phyloP scores from a whole-genome alignment of 163 green algal species.

The Chloromonas sp. region DNA sequence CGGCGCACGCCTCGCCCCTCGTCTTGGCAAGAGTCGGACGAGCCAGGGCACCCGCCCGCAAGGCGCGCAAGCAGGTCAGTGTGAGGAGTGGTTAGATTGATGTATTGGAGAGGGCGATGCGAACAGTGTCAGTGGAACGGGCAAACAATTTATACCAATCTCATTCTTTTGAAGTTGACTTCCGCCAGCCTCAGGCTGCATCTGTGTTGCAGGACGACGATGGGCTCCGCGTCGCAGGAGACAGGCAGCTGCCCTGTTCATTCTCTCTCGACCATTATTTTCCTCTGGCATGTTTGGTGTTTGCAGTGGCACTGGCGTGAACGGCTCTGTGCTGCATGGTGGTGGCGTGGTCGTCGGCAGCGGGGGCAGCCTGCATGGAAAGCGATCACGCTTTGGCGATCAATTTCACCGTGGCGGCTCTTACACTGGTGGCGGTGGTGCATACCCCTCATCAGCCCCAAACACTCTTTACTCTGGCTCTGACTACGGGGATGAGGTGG shows the following conservation, averaged over 20 bases:
- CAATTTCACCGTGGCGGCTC: neutral
- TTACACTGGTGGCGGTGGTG: neutral
- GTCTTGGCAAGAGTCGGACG: neutral
- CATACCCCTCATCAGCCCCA: too few species aligned
- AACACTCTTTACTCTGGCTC: neutral
- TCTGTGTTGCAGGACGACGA: neutral
- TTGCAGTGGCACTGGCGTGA: neutral
- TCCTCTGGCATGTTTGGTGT: too few species aligned
- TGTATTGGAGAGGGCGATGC: neutral
- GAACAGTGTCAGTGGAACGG: neutral
- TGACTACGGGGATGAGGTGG: neutral
- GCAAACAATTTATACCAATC: too few species aligned
- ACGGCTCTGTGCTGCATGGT: neutral
- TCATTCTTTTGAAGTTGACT: too few species aligned
- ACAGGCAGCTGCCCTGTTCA: too few species aligned
- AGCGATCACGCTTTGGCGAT: slow-evolving; percentile 9
- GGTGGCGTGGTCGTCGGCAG: neutral
- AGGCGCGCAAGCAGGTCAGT: neutral
- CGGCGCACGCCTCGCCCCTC: too few species aligned
- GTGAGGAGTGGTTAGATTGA: neutral
- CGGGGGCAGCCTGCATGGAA: neutral
- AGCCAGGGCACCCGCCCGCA: too few species aligned
- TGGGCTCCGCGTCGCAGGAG: too few species aligned
- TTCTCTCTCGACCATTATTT: too few species aligned
- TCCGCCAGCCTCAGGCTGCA: too few species aligned